Conservation (phyloP, 192 early-diverging fungal genomes). For the Coemansia erecta region DNA sequence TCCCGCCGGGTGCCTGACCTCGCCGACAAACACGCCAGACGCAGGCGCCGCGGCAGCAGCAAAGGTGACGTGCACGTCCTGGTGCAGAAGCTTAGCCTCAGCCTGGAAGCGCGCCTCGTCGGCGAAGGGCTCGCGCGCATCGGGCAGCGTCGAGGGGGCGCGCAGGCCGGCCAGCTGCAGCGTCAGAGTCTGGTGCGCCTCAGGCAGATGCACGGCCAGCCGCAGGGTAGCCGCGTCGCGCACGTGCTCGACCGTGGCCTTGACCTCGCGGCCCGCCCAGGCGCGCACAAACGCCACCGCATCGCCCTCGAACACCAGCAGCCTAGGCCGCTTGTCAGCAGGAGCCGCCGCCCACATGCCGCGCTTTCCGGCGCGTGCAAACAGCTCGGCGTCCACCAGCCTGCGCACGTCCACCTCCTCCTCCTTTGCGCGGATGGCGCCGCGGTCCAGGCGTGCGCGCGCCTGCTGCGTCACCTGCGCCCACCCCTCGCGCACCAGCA, state of each 20-base stretch:
- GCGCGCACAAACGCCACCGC: slow-evolving; percentile 68
- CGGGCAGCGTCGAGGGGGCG: slow-evolving; percentile 74
- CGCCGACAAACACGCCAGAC: slow-evolving; percentile 72
- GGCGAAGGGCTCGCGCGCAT: slow-evolving; percentile 82
- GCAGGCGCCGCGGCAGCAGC: slow-evolving; percentile 69
- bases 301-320: slow-evolving; percentile 62
- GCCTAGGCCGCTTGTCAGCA: slow-evolving; percentile 38
- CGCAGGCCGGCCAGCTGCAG: slow-evolving; percentile 78
- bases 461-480: slow-evolving; percentile 70
- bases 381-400: slow-evolving; percentile 64
- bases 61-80: slow-evolving; percentile 81
- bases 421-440: slow-evolving; percentile 31
- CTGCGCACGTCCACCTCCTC: slow-evolving; percentile 38
- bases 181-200: slow-evolving; percentile 74
- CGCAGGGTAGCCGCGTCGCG: slow-evolving; percentile 86
- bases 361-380: slow-evolving; percentile 64
- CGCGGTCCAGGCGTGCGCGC: slow-evolving; percentile 36
- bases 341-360: slow-evolving; percentile 75
- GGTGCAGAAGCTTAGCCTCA: slow-evolving; percentile 86
- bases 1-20: slow-evolving; percentile 79
- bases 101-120: slow-evolving; percentile 94
- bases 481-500: slow-evolving; percentile 82
- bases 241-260: slow-evolving; percentile 92
- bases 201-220: slow-evolving; percentile 65
- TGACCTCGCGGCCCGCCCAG: slow-evolving; percentile 77